Conservation (phyloP, 2,329 filamentous ascomycete genomes). For the Rutstroemia sydowiana region DNA sequence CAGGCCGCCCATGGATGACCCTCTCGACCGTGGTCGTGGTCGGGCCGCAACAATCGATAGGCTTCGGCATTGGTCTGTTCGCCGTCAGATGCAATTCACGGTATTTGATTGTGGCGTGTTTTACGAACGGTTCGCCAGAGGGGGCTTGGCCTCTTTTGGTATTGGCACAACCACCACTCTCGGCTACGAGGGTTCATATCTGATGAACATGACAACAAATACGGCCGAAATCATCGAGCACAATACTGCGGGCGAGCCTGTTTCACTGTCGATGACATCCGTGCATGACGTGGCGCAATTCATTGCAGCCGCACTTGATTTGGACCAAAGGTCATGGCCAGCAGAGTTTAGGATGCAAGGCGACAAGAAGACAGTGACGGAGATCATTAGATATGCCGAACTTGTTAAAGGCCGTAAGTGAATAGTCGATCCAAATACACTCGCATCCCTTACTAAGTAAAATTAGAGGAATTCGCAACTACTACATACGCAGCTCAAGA, state of each 20-base stretch:
- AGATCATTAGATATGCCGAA: constrained; percentile 47
- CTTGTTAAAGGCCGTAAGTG: constrained; percentile 42
- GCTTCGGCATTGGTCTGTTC: constrained; percentile 45
- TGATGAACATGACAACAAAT: constrained; percentile 53
- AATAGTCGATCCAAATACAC: constrained; percentile 1
- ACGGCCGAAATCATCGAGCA: constrained; percentile 53
- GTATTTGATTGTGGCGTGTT: constrained; percentile 68
- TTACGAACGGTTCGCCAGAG: constrained; percentile 67
- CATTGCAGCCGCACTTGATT: constrained; percentile 59
- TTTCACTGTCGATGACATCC: constrained; percentile 60
- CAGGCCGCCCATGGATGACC: constrained; percentile 46
- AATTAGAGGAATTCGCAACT: constrained; percentile 15
- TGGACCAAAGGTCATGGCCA: constrained; percentile 56
- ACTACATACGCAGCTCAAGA: constrained; percentile 20
- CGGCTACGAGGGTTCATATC: constrained; percentile 51
- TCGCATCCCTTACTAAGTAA: background rate
- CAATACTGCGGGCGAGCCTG: constrained; percentile 41
- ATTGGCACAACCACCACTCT: constrained; percentile 52
- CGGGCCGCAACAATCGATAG: constrained; percentile 49
- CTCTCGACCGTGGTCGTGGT: constrained; percentile 54
- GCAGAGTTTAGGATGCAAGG: constrained; percentile 61
- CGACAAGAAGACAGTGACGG: constrained; percentile 53
- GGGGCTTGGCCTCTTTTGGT: constrained; percentile 51
- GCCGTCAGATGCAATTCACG: constrained; percentile 55
- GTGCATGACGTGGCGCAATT: constrained; percentile 64